Conservation (phyloP, 345 rosid species). For the Aquilaria yunnanensis region DNA sequence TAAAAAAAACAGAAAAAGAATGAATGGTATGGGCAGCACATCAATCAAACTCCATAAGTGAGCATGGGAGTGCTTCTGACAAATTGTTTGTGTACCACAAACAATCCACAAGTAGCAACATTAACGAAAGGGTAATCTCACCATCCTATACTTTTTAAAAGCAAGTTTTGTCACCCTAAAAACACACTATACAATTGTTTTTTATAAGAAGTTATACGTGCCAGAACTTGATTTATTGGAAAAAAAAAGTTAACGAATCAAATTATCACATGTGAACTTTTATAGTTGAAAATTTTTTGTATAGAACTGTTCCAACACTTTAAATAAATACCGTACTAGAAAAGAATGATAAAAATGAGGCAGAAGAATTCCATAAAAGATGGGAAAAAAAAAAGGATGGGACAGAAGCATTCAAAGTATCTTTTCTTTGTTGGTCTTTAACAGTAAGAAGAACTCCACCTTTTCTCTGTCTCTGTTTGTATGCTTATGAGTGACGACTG, state of each 20-base stretch:
- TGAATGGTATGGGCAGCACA: background rate
- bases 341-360: background rate
- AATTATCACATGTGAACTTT: too few relatives aligned
- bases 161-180: background rate
- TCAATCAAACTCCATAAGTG: constrained; percentile 14
- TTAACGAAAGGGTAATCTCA: constrained; percentile 5
- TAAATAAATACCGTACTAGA: too few relatives aligned
- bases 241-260: too few relatives aligned
- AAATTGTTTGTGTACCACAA: background rate
- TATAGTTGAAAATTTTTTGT: too few relatives aligned
- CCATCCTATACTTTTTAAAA: constrained; percentile 2
- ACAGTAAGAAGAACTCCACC: background rate
- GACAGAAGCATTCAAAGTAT: background rate
- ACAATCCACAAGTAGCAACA: background rate
- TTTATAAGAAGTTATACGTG: too few relatives aligned
- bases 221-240: too few relatives aligned
- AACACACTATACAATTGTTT: too few relatives aligned
- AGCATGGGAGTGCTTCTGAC: constrained; percentile 15
- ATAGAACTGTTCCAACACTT: too few relatives aligned
- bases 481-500: background rate
- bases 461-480: constrained; percentile 8
- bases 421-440: constrained; percentile 4
- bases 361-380: background rate
- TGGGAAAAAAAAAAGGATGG: background rate
- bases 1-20: background rate